Conservation (phyloP, 2,329 filamentous ascomycete species). For the Neopestalotiopsis sp. region DNA sequence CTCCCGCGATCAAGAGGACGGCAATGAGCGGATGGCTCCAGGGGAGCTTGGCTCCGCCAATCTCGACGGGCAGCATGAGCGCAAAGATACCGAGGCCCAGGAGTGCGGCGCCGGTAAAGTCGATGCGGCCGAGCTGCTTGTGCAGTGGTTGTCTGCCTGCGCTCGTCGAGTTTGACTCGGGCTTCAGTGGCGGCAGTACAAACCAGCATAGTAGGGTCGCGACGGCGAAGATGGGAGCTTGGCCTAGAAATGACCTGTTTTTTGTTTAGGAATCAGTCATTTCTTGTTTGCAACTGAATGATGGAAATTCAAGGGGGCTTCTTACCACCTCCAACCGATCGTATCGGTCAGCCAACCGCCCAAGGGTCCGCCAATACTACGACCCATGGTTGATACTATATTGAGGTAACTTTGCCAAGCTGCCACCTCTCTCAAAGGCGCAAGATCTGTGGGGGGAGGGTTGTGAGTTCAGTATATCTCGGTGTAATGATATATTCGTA, state of each 20-base stretch:
- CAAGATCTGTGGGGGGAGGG: slow-evolving; percentile 43
- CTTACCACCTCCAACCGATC: slow-evolving; percentile 69
- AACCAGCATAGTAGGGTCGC: slow-evolving; percentile 47
- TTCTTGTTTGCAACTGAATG: too few species aligned
- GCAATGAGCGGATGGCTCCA: slow-evolving; percentile 43
- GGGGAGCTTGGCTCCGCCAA: slow-evolving; percentile 43
- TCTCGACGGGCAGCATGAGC: slow-evolving; percentile 44
- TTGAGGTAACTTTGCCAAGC: slow-evolving; percentile 60
- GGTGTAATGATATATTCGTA: background rate
- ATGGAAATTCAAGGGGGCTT: background rate
- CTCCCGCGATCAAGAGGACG: slow-evolving; percentile 35
- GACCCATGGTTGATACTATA: slow-evolving; percentile 54
- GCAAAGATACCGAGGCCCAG: slow-evolving; percentile 42
- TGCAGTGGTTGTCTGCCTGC: background rate
- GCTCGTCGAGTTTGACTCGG: slow-evolving; percentile 18
- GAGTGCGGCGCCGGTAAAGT: slow-evolving; percentile 60
- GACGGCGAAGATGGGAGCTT: slow-evolving; percentile 58
- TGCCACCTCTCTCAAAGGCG: slow-evolving; percentile 57
- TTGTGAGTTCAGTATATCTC: background rate
- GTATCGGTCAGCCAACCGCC: slow-evolving; percentile 67
- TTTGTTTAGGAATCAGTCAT: too few species aligned
- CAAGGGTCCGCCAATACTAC: slow-evolving; percentile 57
- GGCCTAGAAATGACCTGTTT: slow-evolving; percentile 58
- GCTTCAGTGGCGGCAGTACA: slow-evolving; percentile 32
- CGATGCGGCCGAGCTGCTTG: slow-evolving; percentile 55